Base-by-base conservation (phyloP, 345 rosid species). In the Eucalyptus paniculata region DNA sequence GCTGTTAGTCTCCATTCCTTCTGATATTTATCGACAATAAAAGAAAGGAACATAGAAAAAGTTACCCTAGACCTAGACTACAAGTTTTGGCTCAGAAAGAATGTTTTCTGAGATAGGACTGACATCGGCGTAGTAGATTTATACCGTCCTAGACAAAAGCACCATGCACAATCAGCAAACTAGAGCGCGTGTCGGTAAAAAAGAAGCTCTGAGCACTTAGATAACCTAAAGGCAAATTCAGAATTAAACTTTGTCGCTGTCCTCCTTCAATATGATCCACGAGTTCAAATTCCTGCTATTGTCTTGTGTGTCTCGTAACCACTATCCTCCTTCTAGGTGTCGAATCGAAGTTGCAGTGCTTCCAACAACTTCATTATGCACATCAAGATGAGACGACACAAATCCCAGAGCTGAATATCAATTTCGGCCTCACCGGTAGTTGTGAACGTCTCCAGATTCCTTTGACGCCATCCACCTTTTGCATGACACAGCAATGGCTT, bases 401-500 rank as follows among this genome's bases (percentile, higher is more conserved):
- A 34, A 67, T 72, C 82, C 28, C 45, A 21, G 28, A 37, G 28
- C 47, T 37, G 83, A 40, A 37, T 19, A 37, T 72, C 15, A 7
- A 77, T 77, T 77, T 77, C 5, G 5, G 83, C 47, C 47, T 77
- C 28, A 42, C 47, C 42, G 9, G 83, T 77, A 77, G 47, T 37
- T 77, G 83, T 21, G 47, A 72, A 37, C 24, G 83, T 19, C 45
- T 77, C 47, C 83, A 37, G 83, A 37, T 40, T 77, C 83, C 45
- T 77, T 77, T 37, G 83, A 21, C 5, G 83, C 94, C 98, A 94
- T 94, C 90, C 93, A 96, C 30, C 94, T 30, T 92, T 97, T 19
- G 93, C 93, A 91, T 90, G 97, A 90, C 93, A 12, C 96, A 47
- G 94, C 86, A 65, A 94, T 94, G 8, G 97, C 97, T 86, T 97